phyloP scores from a whole-genome alignment of 176 grass and related monocot species.

The Ensete ventricosum region DNA sequence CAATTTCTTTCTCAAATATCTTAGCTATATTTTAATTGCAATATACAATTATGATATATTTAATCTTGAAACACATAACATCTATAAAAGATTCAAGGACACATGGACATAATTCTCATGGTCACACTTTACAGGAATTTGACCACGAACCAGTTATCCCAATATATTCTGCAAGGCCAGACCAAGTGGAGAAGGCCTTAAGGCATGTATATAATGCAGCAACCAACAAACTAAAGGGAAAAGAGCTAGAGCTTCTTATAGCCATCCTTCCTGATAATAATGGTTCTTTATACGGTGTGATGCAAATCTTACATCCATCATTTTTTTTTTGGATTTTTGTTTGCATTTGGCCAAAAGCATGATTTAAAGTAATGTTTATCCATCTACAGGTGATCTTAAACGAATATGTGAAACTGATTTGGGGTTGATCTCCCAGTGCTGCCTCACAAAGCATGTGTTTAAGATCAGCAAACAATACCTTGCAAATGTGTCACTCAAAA shows the following conservation, averaged over 20 bases:
- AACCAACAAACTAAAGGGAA: slow-evolving; percentile 80
- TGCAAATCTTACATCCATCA: slow-evolving; percentile 5
- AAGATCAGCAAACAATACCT: slow-evolving; percentile 99
- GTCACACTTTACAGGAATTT: slow-evolving; percentile 52
- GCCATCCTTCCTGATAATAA: slow-evolving; percentile 97
- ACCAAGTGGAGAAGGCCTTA: slow-evolving; percentile 86
- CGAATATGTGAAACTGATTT: slow-evolving; percentile 99
- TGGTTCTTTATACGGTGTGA: slow-evolving; percentile 78
- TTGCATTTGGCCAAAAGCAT: slow-evolving; percentile 1
- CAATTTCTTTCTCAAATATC: background rate
- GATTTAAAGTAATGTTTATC: slow-evolving; percentile 1
- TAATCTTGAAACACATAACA: slow-evolving; percentile 3
- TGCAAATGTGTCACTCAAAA: slow-evolving; percentile 98
- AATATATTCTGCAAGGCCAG: slow-evolving; percentile 87
- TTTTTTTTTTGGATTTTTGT: background rate
- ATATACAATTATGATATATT: background rate
- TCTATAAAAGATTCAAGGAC: background rate
- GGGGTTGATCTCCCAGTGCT: slow-evolving; percentile 95
- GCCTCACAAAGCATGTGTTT: slow-evolving; percentile 97
- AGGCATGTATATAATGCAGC: slow-evolving; percentile 84
- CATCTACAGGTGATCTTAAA: slow-evolving; percentile 80
- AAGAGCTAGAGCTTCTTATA: slow-evolving; percentile 96
- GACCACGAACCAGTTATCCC: slow-evolving; percentile 86
- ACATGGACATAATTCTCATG: slow-evolving; percentile 3
- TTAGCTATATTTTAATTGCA: background rate